Base-by-base conservation (phyloP, 495 filamentous ascomycete genomes). In the Entonaema liquescens region DNA sequence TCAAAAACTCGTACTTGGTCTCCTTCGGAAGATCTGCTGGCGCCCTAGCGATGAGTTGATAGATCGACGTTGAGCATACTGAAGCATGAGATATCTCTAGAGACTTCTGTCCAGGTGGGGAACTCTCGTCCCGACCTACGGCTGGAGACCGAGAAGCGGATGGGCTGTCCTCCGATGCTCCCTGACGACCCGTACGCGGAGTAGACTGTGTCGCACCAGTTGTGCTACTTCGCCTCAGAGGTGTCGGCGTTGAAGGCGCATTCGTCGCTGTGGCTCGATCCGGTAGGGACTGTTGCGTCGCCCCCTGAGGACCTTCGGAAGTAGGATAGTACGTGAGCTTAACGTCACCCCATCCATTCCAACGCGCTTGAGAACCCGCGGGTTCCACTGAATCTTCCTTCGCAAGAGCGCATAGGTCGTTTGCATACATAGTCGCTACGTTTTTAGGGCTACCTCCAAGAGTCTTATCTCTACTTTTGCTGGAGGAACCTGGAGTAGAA, bases 1-100 rank as follows among this genome's bases (percentile, higher is more conserved):
- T 89, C n/a, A 98, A 87, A 23, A 96, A 84, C 63, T 97, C 94
- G 77, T 96, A 98, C 67, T 91, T 89, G 0, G 86, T 83, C 44
- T 91, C 87, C 36, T 88, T 82, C 3, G 95, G 92, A 54, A 97
- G 76, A 35, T 92, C 88, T 7, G 85, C 75, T 3, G 93, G 77
- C 35, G 89, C 85, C 3, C 83, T 82, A 3, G 84, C 84, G 36
- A 98, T 77, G 33, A 97, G 82, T 29, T 91, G 86, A 70, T 94
- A 90, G 29, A 89, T 78, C 5, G 88, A 85, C 0, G 83, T 81
- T 8, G 87, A 83, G 40, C 85, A 81, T 40, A 98, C 81, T 28
- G 86, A 85, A 15, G 86, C 84, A 67, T 88, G 83, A 8, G 92
- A 84, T 29, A 98, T 82, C 68, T 96, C 91, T 42, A 95, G 75